Conservation (phyloP, 2,329 filamentous ascomycete species). For the Trichoderma atrobrunneum region DNA sequence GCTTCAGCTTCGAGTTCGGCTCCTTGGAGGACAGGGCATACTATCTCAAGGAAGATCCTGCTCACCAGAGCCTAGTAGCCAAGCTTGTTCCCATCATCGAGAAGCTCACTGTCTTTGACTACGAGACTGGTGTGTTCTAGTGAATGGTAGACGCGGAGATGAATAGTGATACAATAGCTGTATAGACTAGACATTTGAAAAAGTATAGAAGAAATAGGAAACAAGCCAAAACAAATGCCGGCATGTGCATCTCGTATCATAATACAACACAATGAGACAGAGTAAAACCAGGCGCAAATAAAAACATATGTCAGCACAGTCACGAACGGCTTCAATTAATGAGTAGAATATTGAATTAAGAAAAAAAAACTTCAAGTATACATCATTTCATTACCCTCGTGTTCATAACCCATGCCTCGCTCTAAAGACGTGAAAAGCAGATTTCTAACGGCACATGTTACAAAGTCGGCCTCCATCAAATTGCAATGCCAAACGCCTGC, state of each 20-base stretch:
- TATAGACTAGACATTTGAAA: not conserved
- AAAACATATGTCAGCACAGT: not conserved
- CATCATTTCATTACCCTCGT: not conserved
- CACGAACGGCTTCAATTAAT: not conserved
- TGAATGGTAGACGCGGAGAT: not conserved
- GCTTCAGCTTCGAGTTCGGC: conserved; percentile 1
- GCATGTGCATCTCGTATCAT: not conserved
- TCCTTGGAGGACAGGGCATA: conserved; percentile 2
- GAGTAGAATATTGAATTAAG: not conserved
- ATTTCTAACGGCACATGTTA: not conserved
- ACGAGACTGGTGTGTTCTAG: not conserved
- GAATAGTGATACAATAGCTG: not conserved
- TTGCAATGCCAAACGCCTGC: conserved; percentile 6
- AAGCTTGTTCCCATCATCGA: not conserved
- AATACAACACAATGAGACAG: not conserved
- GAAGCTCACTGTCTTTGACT: not conserved
- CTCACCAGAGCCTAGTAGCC: not conserved
- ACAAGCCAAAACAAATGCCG: not conserved
- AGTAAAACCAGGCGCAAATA: not conserved
- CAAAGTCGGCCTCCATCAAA: not conserved
- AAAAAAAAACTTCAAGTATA: not conserved
- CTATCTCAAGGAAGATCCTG: conserved; percentile 3
- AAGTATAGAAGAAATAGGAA: not conserved
- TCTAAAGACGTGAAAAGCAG: not conserved
- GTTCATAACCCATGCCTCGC: not conserved